A percentile compares a stretch with the other conserved stretches of the same genome.
Evolutionary conservation across 306 rosid genomes (phyloP).

Genomic region (Rubus idaeus): DNA sequence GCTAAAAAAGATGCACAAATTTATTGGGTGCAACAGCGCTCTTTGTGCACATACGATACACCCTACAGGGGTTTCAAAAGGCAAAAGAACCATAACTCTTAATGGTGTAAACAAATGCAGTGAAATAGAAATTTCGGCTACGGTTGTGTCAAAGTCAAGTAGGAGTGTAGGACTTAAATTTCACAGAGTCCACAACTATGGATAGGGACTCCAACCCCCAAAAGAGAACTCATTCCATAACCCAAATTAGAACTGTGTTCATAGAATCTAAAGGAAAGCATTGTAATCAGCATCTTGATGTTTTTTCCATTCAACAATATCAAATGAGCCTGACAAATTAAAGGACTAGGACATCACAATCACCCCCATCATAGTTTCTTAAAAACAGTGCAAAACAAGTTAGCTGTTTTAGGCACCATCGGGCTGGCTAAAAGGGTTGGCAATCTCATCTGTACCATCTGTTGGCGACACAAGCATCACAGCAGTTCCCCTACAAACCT

Average conservation of each 20-base stretch:
- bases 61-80: too few relatives aligned
- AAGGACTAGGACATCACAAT: neutral
- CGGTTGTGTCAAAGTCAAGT: neutral
- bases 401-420: constrained; percentile 59
- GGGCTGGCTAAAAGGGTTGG: constrained; percentile 90
- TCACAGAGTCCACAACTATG: neutral
- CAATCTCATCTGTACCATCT: constrained; percentile 97
- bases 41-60: too few relatives aligned
- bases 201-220: neutral
- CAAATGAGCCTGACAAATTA: neutral
- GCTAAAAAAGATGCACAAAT: neutral
- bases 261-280: neutral
- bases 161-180: neutral
- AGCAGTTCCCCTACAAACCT: constrained; percentile 99
- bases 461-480: constrained; percentile 99
- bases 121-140: neutral
- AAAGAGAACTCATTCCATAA: neutral
- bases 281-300: neutral
- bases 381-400: neutral
- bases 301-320: neutral
- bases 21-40: too few relatives aligned
- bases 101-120: neutral
- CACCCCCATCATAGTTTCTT: constrained; percentile 1
- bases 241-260: neutral
- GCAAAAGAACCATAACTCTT: neutral